Evolutionary conservation across 768 basidiomycete species (phyloP).

Genomic region (Clitopilus passeckerianus): DNA sequence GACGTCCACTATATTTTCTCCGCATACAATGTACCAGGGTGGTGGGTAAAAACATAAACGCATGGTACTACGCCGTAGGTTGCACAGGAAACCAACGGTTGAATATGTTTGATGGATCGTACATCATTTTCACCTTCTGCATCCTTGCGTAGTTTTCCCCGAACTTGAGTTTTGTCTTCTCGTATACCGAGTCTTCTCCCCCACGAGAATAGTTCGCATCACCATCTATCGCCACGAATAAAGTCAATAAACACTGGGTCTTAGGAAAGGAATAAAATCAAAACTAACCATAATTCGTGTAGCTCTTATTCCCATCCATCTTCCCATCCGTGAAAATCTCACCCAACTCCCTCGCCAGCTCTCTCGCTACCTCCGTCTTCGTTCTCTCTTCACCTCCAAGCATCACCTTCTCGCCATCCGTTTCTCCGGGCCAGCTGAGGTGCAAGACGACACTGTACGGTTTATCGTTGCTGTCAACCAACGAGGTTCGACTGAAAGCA

Average conservation of each 20-base stretch:
- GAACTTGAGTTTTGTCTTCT: conserved; percentile 21
- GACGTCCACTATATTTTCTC: no score
- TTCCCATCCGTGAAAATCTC: conserved; percentile 24
- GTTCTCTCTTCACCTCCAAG: conserved; percentile 16
- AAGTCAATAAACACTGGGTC: neutral
- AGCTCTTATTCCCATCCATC: conserved; percentile 25
- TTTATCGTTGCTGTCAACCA: conserved; percentile 12
- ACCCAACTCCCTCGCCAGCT: conserved; percentile 20
- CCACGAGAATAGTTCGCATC: neutral
- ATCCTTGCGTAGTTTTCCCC: conserved; percentile 30
- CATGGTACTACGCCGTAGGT: conserved; percentile 6
- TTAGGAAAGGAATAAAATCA: neutral
- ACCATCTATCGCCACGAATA: neutral
- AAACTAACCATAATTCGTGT: conserved; percentile 43
- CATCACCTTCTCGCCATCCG: conserved; percentile 20
- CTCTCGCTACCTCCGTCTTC: conserved; percentile 1
- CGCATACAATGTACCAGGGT: no score
- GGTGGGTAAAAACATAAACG: no score
- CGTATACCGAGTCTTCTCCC: neutral
- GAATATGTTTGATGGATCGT: conserved; percentile 26
- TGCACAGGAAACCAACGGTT: conserved; percentile 28
- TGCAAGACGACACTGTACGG: conserved; percentile 18
- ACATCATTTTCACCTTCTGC: conserved; percentile 23
- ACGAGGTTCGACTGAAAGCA: conserved; percentile 34
- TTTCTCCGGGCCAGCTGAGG: conserved; percentile 32